Percentiles rank a stretch among this genome's conserved stretches.
Conservation (phyloP, 176 grass and related monocot genomes). For the Olyra latifolia region DNA sequence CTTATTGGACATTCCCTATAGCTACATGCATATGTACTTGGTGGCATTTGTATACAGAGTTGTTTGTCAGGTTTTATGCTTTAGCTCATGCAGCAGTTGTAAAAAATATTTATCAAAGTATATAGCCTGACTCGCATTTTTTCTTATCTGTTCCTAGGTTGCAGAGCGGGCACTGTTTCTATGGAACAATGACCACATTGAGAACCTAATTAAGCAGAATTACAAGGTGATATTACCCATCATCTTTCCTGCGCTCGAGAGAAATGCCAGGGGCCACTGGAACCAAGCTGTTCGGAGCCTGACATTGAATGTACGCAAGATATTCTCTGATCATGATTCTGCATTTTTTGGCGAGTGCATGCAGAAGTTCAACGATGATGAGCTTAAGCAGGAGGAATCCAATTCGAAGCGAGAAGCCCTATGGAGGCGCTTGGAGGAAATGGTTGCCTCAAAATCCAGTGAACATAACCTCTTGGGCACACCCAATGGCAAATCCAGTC, state of each 20-base stretch:
- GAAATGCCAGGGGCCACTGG: conserved; percentile 74
- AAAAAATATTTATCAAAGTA: background rate
- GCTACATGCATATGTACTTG: background rate
- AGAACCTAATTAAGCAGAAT: conserved; percentile 95
- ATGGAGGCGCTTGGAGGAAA: conserved; percentile 86
- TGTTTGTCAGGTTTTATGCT: background rate
- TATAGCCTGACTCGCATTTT: conserved; percentile 25
- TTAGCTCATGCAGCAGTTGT: background rate
- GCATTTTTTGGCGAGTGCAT: conserved; percentile 64
- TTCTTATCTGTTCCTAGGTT: conserved; percentile 55
- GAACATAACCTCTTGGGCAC: conserved; percentile 13
- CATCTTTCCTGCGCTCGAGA: conserved; percentile 91
- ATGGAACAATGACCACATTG: conserved; percentile 99
- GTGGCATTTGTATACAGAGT: background rate
- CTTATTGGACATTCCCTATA: background rate
- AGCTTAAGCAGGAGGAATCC: conserved; percentile 66
- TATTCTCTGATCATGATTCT: conserved; percentile 87
- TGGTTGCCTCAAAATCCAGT: conserved; percentile 48
- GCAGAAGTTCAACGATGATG: conserved; percentile 71
- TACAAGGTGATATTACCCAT: conserved; percentile 87
- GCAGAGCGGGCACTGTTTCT: conserved; percentile 94
- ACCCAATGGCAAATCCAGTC: conserved; percentile 47
- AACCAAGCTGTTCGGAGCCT: conserved; percentile 93
- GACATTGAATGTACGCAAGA: conserved; percentile 84
- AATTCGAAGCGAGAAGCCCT: conserved; percentile 53